Evolutionary conservation across 371 early-diverging fungal genomes (phyloP).

Genomic region (Circinella umbellata): DNA sequence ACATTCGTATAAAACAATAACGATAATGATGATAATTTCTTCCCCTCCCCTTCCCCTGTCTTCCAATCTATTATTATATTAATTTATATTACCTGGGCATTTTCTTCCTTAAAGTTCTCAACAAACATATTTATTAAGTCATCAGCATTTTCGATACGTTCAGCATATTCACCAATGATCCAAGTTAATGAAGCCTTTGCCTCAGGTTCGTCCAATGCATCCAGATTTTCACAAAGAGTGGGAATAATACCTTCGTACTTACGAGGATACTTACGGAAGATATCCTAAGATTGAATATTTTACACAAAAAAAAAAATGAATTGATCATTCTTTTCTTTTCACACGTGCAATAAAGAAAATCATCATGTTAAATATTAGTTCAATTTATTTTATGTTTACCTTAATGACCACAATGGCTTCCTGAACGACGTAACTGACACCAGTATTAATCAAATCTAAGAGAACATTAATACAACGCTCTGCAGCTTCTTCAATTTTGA

Average conservation of each 20-base stretch:
- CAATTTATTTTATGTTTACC: constrained; percentile 9
- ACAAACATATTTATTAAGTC: constrained; percentile 85
- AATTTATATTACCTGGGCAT: constrained; percentile 55
- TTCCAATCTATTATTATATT: constrained; percentile 18
- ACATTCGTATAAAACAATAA: no score
- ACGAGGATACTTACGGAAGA: constrained; percentile 95
- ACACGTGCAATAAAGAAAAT: background rate
- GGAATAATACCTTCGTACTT: constrained; percentile 89
- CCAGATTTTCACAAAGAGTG: constrained; percentile 88
- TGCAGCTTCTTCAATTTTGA: constrained; percentile 85
- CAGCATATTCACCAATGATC: constrained; percentile 97
- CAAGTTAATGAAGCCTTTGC: constrained; percentile 96
- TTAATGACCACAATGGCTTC: constrained; percentile 93
- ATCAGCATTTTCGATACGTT: constrained; percentile 89
- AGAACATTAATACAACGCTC: constrained; percentile 87
- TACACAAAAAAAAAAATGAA: constrained; percentile 1
- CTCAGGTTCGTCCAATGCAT: constrained; percentile 91
- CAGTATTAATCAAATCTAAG: constrained; percentile 86
- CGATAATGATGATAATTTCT: no score
- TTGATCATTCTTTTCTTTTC: background rate
- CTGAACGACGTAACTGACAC: constrained; percentile 93
- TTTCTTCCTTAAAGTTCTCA: constrained; percentile 73
- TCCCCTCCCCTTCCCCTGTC: constrained; percentile 19
- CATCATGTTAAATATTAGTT: no score
- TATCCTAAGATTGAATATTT: constrained; percentile 59